A percentile compares a stretch with the other conserved stretches of the same genome.
These are phyloP conservation scores for Mallotus japonicus DNA, from an alignment of 441 rosid genomes.

Conservation along the genomic window DNA sequence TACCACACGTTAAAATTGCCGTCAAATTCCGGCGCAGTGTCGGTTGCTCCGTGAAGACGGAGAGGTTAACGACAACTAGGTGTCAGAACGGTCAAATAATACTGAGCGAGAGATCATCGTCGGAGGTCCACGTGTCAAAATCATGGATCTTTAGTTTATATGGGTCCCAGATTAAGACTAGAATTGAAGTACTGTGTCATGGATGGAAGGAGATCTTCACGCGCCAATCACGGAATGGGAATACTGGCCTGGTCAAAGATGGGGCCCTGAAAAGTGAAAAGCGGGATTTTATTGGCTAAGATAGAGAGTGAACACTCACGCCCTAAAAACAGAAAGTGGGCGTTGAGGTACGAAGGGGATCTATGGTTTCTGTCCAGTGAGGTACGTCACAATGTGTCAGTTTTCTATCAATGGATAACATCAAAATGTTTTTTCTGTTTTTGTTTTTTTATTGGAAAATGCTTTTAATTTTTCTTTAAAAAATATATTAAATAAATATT, in stretches of 20 bases:
- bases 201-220: neutral
- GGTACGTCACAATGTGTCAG: neutral
- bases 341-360: neutral
- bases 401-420: neutral
- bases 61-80: conserved; percentile 15
- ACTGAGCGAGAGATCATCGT: neutral
- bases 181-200: neutral
- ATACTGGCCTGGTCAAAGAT: neutral
- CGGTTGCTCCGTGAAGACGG: conserved; percentile 21
- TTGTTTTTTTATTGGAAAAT: no score
- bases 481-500: no score
- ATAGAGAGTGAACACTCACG: neutral
- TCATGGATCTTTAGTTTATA: neutral
- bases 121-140: conserved; percentile 15
- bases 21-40: conserved; percentile 28
- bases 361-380: neutral
- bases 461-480: no score
- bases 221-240: conserved; percentile 13
- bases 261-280: neutral
- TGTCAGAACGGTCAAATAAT: conserved; percentile 32
- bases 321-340: neutral
- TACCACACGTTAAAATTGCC: neutral
- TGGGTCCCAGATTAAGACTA: neutral
- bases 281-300: neutral
- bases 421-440: neutral